These are phyloP conservation scores for Corynascus novoguineensis DNA, from an alignment of 495 filamentous ascomycete species.

Conservation along the genomic window DNA sequence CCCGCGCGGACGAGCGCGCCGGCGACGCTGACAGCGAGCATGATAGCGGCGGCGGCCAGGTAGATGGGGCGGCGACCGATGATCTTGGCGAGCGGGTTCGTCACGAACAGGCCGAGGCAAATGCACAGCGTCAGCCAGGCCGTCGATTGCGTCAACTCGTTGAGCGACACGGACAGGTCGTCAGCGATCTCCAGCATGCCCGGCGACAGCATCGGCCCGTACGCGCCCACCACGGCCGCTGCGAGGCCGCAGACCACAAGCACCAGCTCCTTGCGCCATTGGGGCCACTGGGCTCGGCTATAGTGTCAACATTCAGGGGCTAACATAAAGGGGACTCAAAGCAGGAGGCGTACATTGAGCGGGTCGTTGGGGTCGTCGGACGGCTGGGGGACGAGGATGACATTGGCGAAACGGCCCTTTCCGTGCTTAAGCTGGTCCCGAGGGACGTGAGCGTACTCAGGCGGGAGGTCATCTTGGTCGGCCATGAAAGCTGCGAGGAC, in stretches of 20 bases:
- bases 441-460: constrained; percentile 38
- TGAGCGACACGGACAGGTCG: constrained; percentile 32
- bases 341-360: constrained; percentile 36
- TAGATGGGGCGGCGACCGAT: constrained; percentile 61
- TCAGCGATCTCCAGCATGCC: constrained; percentile 39
- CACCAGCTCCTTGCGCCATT: constrained; percentile 39
- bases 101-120: constrained; percentile 45
- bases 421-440: constrained; percentile 46
- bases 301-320: neutral
- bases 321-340: neutral
- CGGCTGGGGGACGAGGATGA: constrained; percentile 52
- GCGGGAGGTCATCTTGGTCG: constrained; percentile 41
- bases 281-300: constrained; percentile 20
- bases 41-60: constrained; percentile 50
- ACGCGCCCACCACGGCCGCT: constrained; percentile 51
- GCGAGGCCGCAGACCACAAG: constrained; percentile 50
- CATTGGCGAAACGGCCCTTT: constrained; percentile 39
- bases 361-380: constrained; percentile 53
- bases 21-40: constrained; percentile 58
- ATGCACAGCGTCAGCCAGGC: constrained; percentile 35
- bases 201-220: constrained; percentile 51
- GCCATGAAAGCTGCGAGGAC: constrained; percentile 37
- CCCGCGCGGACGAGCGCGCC: constrained; percentile 49
- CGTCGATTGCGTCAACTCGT: constrained; percentile 33
- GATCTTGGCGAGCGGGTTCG: constrained; percentile 59